Base-by-base conservation (phyloP, 2,329 filamentous ascomycete genomes). In the Aaosphaeria arxii region DNA sequence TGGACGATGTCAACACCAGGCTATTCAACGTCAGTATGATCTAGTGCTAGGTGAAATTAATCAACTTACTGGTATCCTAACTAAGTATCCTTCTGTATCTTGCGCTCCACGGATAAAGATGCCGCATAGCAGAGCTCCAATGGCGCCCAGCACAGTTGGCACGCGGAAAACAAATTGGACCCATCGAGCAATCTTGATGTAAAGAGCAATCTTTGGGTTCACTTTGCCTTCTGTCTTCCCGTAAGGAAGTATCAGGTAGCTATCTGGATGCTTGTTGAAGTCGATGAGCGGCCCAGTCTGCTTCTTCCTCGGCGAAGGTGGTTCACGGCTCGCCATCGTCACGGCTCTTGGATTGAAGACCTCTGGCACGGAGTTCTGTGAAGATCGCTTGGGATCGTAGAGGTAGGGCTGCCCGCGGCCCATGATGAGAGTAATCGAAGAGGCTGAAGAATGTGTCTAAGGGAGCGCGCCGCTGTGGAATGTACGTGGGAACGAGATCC, bases 301-400 rank as follows among this genome's bases (percentile, higher is more conserved):
- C 77, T 87, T 86, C 62, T 79, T 85, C 29, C 73, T 76, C 38
- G 70, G 66, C 13, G 81, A 75, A 46, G 82, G 81, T 9, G 83
- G 80, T 62, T 83, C 75, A 76, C 83, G 88, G 72, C 88, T 92
- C 53, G 89, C 87, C 64, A 90, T 81, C 24, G 90, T 91, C 43
- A 91, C 81, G 50, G 88, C 87, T 70, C 91, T 95, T 43, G 92
- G 91, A 62, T 96, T 91, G 71, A 95, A 95, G n/a, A 74, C 62
- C 62, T 74, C 68, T 69, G 64, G 66, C 73, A 66, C 74, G 79
- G 76, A 57, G 67, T 72, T 44, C 67, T 71, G 79, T 42, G 76
- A 73, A 64, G 83, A 77, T 59, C 77, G 64, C 49, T 63, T 53
- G 29, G 63, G 51, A 72, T 84, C 80, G 72, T 94, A 94, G 70